Base-by-base conservation (phyloP, 2,329 filamentous ascomycete genomes). In the Alternaria conjuncta region DNA sequence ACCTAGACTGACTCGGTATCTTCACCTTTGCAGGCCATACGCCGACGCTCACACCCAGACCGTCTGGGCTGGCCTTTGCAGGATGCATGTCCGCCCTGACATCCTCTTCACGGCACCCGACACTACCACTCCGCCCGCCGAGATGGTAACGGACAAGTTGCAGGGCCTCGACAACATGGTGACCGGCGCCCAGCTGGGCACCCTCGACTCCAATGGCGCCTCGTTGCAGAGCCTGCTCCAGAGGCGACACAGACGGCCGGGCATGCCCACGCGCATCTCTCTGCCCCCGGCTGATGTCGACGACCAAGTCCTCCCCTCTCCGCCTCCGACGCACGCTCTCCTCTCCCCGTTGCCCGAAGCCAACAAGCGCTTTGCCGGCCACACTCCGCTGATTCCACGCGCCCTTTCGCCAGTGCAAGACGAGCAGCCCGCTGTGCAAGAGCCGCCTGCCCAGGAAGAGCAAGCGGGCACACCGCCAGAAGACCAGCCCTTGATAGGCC, bases 311-410 rank as follows among this genome's bases (percentile, higher is more conserved):
- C 74, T 77, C 15, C 62, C 61, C 1, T 79, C 76, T 7, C 78
- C 78, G 25, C 75, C 76, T 2, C 71, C 75, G 13, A 78, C 77
- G 21, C 67, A 72, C 25, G 70, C 72, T 7, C 15, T 60, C 6
- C 61, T 79, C 25, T 79, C 77, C 7, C 79, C 79, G 2, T 63
- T 79, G 6, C 78, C 78, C 10, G 72, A 70, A 30, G 72, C 73
- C 30, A 79, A 80, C 55, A 75, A 51, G 32, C 72, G 75, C 26
- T 72, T 78, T 63, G 79, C 79, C 13, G 79, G 79, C 4, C 79
- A 80, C 58, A 80, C 79, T 2, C 79, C 79, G 12, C 63, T 79
- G 43, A 65, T 75, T 18, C 71, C 75, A 12, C 68, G 68, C 32
- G 60, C 67, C 44, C 30, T 63, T 26, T 70, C 70, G 21, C 70